Percentiles rank a stretch among this genome's conserved stretches.
Conservation (phyloP, 345 rosid species). For the Eutrema heterophyllum region DNA sequence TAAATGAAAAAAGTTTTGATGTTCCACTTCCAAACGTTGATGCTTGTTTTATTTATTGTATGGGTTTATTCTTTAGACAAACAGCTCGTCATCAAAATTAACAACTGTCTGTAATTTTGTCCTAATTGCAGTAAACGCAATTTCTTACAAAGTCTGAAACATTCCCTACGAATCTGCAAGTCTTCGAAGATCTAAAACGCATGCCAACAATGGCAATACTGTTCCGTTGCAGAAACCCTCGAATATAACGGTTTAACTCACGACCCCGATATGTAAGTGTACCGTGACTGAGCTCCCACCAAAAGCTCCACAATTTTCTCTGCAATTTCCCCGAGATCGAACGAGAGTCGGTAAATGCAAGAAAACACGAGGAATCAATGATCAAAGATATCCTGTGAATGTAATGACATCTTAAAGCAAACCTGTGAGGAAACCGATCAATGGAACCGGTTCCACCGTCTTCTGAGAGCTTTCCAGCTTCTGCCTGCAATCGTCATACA, state of each 20-base stretch:
- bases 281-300: constrained; percentile 84
- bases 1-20: background rate
- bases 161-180: background rate
- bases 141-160: constrained; percentile 11
- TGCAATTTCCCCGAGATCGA: constrained; percentile 26
- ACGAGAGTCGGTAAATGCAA: background rate
- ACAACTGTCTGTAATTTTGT: constrained; percentile 4
- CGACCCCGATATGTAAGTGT: constrained; percentile 92
- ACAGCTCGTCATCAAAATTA: constrained; percentile 3
- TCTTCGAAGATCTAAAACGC: background rate
- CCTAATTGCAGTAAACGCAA: constrained; percentile 4
- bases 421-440: constrained; percentile 76
- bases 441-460: constrained; percentile 58
- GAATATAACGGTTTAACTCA: constrained; percentile 13
- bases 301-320: constrained; percentile 84
- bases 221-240: background rate
- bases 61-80: background rate
- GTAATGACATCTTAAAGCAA: background rate
- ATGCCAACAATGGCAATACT: background rate
- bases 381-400: background rate
- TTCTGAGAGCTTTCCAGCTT: constrained; percentile 66
- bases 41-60: constrained; percentile 12
- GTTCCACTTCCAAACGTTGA: background rate
- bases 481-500: constrained; percentile 45
- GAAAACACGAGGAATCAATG: background rate